Conservation (phyloP, 176 grass and related monocot genomes). For the Musa acuminata region DNA sequence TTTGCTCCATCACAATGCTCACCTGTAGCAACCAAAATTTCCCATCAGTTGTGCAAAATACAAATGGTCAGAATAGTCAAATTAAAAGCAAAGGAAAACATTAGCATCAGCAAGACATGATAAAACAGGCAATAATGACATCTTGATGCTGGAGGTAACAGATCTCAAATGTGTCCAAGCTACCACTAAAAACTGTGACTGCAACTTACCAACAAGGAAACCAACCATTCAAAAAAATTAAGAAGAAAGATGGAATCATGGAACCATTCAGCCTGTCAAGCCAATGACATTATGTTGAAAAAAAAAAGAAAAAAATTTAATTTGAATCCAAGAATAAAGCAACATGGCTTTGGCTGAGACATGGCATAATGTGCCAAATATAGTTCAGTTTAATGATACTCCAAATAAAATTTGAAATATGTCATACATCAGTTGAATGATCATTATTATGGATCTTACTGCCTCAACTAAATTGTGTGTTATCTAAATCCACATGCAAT, state of each 20-base stretch:
- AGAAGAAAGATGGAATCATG: neutral
- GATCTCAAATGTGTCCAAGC: neutral
- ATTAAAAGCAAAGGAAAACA: neutral
- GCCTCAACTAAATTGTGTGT: too few relatives aligned
- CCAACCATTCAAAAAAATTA: neutral
- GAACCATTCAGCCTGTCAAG: neutral
- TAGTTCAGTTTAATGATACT: too few relatives aligned
- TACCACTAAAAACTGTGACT: neutral
- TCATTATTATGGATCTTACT: too few relatives aligned
- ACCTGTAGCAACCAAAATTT: slow-evolving; percentile 34
- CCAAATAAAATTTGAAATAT: too few relatives aligned
- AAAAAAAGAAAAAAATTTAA: too few relatives aligned
- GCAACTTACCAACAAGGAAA: neutral
- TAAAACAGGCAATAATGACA: neutral
- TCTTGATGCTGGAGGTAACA: neutral
- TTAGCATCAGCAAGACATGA: neutral
- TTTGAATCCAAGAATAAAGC: too few relatives aligned
- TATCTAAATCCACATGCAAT: too few relatives aligned
- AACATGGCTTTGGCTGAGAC: too few relatives aligned
- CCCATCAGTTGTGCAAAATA: neutral
- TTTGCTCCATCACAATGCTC: slow-evolving; percentile 98
- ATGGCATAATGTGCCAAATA: too few relatives aligned
- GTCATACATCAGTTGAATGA: too few relatives aligned
- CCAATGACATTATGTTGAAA: neutral
- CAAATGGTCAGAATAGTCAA: neutral